Base-by-base conservation (phyloP, 2,329 filamentous ascomycete species). In the Thermoascus crustaceus region DNA sequence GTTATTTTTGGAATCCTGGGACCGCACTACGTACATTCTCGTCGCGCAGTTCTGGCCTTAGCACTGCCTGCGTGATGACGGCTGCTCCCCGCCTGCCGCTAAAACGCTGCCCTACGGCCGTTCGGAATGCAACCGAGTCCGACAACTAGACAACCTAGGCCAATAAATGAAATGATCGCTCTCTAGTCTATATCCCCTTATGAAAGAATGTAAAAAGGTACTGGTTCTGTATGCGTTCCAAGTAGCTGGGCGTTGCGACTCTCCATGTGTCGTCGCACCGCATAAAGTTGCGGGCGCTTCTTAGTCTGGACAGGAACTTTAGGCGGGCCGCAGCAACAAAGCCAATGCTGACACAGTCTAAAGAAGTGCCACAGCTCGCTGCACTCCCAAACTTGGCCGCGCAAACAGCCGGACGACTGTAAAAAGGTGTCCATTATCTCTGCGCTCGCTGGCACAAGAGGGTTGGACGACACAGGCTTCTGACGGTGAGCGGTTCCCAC, bases 331-430 rank as follows among this genome's bases (percentile, higher is more conserved):
- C 26, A 16, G 11, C 7, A 29, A 17, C 26, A 29, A 29, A 29
- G 26, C 26, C 26, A 29, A 13, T 16, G 26, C 26, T 29, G 26
- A 29, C 14, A 29, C 26, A 26, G 24, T 26, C 24, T 11, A 26
- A 29, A n/a, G 26, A 17, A 17, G 14, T 18, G 26, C 26, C 26
- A 29, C 26, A 16, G 25, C n/a, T n/a, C n/a, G n/a, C n/a, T n/a
- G n/a, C n/a, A 27, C 4, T 5, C 13, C 25, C 13, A 29, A 14
- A 13, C 13, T 13, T 13, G 26, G 26, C 26, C n/a, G 18, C 4
- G 6, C 26, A 29, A 29, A 29, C 9, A 29, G 26, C 26, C 26
- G 18, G 18, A 29, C 26, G 26, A 17, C 26, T 9, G 13, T 29
- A 17, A 17, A 29, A 16, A 16, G 26, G 24, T 26, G 14, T 26